phyloP scores from a whole-genome alignment of 2,329 filamentous ascomycete species.

The Alternaria gaisen region DNA sequence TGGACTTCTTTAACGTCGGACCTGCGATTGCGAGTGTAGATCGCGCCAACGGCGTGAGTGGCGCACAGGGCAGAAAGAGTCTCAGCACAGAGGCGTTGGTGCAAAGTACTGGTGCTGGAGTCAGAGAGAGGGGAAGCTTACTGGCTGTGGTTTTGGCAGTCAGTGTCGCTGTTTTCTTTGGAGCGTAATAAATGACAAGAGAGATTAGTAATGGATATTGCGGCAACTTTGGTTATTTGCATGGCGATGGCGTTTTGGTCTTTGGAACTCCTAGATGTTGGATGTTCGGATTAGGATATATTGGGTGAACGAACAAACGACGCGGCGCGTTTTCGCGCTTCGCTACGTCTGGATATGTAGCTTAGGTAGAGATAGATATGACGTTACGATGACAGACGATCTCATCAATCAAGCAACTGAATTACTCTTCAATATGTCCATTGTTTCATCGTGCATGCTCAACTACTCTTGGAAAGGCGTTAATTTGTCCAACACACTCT shows the following conservation, averaged over 20 bases:
- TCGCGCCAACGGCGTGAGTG: conserved; percentile 69
- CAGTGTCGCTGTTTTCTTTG: conserved; percentile 40
- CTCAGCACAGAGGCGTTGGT: conserved; percentile 32
- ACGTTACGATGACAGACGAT: background rate
- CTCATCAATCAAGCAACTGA: background rate
- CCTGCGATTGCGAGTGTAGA: conserved; percentile 76
- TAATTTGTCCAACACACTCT: conserved; percentile 46
- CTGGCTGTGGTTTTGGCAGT: conserved; percentile 44
- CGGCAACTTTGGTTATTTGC: conserved; percentile 21
- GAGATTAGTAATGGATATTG: background rate
- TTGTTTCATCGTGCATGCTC: background rate
- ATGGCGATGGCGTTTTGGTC: conserved; percentile 14
- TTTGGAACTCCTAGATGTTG: background rate
- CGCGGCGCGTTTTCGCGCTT: background rate
- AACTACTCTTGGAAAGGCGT: conserved; percentile 45
- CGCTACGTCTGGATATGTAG: conserved; percentile 3
- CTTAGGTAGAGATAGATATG: background rate
- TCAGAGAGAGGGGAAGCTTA: conserved; percentile 29
- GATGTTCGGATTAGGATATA: background rate
- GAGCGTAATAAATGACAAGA: conserved; percentile 21
- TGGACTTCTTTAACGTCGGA: conserved; percentile 81
- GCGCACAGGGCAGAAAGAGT: conserved; percentile 34
- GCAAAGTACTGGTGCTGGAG: conserved; percentile 27
- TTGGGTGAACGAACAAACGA: background rate
- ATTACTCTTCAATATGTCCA: background rate